Percentiles rank a stretch among this genome's conserved stretches.
phyloP scores from a whole-genome alignment of 2,329 filamentous ascomycete genomes.

The Fusarium oxysporum region DNA sequence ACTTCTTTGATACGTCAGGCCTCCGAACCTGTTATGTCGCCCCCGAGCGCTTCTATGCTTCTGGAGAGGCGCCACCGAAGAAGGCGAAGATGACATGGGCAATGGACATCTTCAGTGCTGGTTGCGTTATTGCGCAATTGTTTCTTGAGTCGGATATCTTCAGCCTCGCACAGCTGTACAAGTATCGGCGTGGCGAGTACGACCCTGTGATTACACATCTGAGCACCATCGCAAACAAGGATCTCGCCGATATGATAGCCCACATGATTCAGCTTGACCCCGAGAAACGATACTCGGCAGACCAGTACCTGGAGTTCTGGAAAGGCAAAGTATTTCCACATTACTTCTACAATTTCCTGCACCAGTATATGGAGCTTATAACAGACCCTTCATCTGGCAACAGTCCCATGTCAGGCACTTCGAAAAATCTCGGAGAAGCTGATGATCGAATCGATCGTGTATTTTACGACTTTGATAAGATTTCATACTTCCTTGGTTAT shows the following conservation, averaged over 20 bases:
- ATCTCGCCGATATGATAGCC: conserved; percentile 87
- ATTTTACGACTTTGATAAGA: conserved; percentile 96
- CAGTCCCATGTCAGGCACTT: conserved; percentile 73
- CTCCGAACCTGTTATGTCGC: conserved; percentile 94
- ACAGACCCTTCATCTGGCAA: conserved; percentile 89
- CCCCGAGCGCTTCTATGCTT: conserved; percentile 87
- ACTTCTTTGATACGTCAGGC: conserved; percentile 95
- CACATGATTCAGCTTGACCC: conserved; percentile 98
- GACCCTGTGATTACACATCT: conserved; percentile 85
- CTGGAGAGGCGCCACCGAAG: conserved; percentile 73
- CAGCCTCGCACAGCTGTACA: conserved; percentile 94
- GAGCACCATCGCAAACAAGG: conserved; percentile 86
- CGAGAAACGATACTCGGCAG: conserved; percentile 89
- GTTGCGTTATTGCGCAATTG: conserved; percentile 95
- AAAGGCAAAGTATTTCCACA: conserved; percentile 91
- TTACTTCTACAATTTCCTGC: conserved; percentile 97
- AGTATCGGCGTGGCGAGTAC: conserved; percentile 92
- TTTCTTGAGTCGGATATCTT: conserved; percentile 98
- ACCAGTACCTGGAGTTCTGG: conserved; percentile 94
- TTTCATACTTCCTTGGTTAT: conserved; percentile 91
- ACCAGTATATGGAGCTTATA: conserved; percentile 97
- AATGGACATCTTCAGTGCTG: conserved; percentile 98
- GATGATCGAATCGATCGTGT: conserved; percentile 95
- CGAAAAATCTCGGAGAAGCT: conserved; percentile 81
- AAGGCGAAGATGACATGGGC: conserved; percentile 80